Conservation (phyloP, 2,329 filamentous ascomycete genomes). For the Colletotrichum viniferum region DNA sequence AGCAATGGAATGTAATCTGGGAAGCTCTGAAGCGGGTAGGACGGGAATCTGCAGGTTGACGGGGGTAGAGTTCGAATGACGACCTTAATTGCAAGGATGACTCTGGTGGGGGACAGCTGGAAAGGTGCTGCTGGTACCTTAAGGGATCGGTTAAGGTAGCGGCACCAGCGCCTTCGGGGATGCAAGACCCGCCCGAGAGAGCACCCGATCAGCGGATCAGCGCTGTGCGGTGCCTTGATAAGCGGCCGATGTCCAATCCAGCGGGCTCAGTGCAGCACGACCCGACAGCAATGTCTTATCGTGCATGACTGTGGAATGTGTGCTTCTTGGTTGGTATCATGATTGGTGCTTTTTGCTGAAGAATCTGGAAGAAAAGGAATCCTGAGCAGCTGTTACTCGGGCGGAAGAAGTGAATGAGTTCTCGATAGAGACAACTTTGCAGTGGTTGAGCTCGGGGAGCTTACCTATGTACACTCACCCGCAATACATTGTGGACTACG, state of each 20-base stretch:
- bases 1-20: neutral
- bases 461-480: too few species aligned
- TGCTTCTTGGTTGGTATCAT: neutral
- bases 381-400: neutral
- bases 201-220: conserved; percentile 4
- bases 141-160: neutral
- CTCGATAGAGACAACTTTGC: neutral
- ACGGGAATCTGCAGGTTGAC: conserved; percentile 16
- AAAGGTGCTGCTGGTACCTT: neutral
- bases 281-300: neutral
- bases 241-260: neutral
- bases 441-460: neutral
- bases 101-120: conserved; percentile 2
- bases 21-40: conserved; percentile 13
- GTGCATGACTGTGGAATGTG: neutral
- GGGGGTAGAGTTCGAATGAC: conserved; percentile 19
- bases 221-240: neutral
- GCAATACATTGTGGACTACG: neutral
- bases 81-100: conserved; percentile 19
- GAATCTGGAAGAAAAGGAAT: neutral
- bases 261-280: neutral
- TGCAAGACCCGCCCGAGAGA: neutral
- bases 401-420: neutral
- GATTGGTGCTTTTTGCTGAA: neutral
- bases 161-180: conserved; percentile 8